Evolutionary conservation across 2,329 filamentous ascomycete species (phyloP).

Genomic region (Fusarium hainanense): DNA sequence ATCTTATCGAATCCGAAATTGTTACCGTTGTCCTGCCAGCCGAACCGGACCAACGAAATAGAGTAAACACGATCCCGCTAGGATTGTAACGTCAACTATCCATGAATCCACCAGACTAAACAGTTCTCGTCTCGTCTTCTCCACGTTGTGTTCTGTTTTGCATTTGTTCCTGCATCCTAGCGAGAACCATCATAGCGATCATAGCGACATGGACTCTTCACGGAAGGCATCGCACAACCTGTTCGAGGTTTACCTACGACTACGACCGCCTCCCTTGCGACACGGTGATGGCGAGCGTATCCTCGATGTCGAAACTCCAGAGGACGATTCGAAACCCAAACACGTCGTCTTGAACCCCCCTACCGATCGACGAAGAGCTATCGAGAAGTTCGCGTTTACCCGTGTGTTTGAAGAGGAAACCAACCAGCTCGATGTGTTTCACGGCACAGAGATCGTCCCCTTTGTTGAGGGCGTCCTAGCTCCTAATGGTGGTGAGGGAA

Average conservation of each 20-base stretch:
- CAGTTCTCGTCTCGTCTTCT: constrained; percentile 17
- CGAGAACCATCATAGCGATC: constrained; percentile 7
- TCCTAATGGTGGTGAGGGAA: constrained; percentile 77
- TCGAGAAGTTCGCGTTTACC: constrained; percentile 96
- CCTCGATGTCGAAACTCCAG: constrained; percentile 76
- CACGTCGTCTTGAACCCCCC: constrained; percentile 84
- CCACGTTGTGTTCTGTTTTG: constrained; percentile 14
- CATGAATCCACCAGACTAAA: constrained; percentile 38
- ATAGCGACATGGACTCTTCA: constrained; percentile 52
- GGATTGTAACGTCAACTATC: constrained; percentile 30
- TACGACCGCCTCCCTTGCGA: constrained; percentile 74
- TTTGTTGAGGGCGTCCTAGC: constrained; percentile 86
- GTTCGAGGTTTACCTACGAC: constrained; percentile 91
- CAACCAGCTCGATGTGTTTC: constrained; percentile 86
- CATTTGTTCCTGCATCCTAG: constrained; percentile 19
- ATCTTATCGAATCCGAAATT: constrained; percentile 12
- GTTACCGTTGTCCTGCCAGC: constrained; percentile 41
- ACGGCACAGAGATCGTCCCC: constrained; percentile 77
- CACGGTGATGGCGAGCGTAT: constrained; percentile 71
- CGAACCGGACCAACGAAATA: background rate
- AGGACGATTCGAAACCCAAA: constrained; percentile 61
- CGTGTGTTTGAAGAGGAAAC: constrained; percentile 90
- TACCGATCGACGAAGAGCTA: constrained; percentile 84
- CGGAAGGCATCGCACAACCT: constrained; percentile 64
- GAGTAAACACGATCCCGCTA: constrained; percentile 27